Percentiles rank a stretch among this genome's conserved stretches.
Conservation (phyloP, 2,329 filamentous ascomycete species). For the Fusarium pininemorale region DNA sequence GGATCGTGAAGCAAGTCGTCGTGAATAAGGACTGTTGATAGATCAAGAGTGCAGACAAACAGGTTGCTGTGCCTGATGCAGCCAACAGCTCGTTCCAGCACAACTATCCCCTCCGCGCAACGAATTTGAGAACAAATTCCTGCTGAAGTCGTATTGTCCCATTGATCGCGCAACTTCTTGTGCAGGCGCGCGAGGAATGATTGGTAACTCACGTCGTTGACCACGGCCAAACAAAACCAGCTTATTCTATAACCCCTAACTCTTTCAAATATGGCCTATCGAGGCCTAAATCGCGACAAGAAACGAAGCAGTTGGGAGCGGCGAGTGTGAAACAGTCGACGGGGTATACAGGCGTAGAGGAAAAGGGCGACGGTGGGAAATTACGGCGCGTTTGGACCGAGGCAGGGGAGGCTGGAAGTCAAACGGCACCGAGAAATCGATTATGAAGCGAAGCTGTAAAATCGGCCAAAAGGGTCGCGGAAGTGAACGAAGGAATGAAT, state of each 20-base stretch:
- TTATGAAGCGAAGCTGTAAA: constrained; percentile 21
- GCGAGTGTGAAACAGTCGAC: constrained; percentile 20
- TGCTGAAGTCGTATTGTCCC: background rate
- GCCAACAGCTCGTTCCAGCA: background rate
- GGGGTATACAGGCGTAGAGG: constrained; percentile 15
- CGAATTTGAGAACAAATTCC: background rate
- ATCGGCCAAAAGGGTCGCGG: constrained; percentile 13
- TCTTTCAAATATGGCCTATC: constrained; percentile 41
- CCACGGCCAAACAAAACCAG: constrained; percentile 33
- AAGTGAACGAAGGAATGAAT: constrained; percentile 22
- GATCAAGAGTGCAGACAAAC: background rate
- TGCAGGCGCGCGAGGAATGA: constrained; percentile 20
- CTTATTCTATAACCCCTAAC: constrained; percentile 39
- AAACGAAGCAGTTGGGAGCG: constrained; percentile 27
- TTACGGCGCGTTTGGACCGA: constrained; percentile 34
- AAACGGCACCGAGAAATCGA: constrained; percentile 22
- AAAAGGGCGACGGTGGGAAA: constrained; percentile 34
- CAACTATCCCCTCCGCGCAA: background rate
- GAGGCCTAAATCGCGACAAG: constrained; percentile 34
- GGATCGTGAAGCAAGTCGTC: constrained; percentile 8
- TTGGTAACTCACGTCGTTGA: constrained; percentile 40
- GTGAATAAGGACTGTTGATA: background rate
- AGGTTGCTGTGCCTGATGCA: background rate
- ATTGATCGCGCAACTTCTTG: constrained; percentile 12
- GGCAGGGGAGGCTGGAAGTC: constrained; percentile 28